Percentiles rank a stretch among this genome's conserved stretches.
phyloP scores from a whole-genome alignment of 1,284 basidiomycete species.

The Sporisorium graminicola region DNA sequence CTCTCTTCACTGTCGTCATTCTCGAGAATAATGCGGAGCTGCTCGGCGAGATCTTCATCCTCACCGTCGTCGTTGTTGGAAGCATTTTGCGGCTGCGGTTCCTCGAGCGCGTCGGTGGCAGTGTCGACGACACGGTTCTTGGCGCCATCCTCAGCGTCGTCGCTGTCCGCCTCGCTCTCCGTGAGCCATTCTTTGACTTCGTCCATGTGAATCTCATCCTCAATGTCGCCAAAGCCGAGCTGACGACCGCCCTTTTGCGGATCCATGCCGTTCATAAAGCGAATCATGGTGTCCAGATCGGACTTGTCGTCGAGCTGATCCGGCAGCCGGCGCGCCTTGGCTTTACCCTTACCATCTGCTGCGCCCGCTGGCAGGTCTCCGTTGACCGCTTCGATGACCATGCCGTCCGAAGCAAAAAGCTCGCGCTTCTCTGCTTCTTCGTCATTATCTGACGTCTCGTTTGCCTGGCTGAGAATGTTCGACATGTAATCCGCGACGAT shows the following conservation, averaged over 20 bases:
- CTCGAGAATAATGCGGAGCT: constrained; percentile 47
- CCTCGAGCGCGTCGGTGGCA: background rate
- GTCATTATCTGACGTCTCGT: constrained; percentile 20
- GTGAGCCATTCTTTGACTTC: constrained; percentile 63
- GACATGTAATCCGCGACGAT: constrained; percentile 66
- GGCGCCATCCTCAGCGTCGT: constrained; percentile 13
- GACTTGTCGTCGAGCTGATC: constrained; percentile 40
- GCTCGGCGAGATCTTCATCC: constrained; percentile 32
- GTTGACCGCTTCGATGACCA: constrained; percentile 32
- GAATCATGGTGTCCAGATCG: constrained; percentile 57
- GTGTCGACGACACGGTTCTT: background rate
- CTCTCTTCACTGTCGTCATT: constrained; percentile 40
- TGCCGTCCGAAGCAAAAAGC: constrained; percentile 19
- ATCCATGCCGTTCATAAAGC: constrained; percentile 65
- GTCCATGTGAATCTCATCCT: constrained; percentile 47
- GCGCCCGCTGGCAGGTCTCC: constrained; percentile 8
- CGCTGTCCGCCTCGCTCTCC: constrained; percentile 46
- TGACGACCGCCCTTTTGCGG: constrained; percentile 56
- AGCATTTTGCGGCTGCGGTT: background rate
- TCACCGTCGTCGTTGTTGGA: constrained; percentile 33
- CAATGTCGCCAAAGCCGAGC: constrained; percentile 60
- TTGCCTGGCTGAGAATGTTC: constrained; percentile 55
- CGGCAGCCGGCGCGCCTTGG: constrained; percentile 31
- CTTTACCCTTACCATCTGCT: constrained; percentile 25
- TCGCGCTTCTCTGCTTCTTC: constrained; percentile 11